Conservation (phyloP, 768 basidiomycete species). For the Pisolithus orientalis region DNA sequence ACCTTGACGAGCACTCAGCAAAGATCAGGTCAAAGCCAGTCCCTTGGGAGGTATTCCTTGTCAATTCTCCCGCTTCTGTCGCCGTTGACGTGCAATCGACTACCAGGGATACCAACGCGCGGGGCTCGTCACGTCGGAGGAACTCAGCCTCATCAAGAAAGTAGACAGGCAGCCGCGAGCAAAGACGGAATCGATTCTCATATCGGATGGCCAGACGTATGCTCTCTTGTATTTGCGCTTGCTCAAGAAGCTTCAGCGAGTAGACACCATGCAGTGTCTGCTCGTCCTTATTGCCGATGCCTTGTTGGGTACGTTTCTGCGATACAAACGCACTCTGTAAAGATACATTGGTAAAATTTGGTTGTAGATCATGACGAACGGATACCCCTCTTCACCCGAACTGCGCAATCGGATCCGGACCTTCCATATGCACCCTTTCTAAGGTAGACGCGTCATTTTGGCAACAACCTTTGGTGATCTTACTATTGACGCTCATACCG, state of each 20-base stretch:
- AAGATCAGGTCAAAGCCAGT: slow-evolving; percentile 89
- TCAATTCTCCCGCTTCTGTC: background rate
- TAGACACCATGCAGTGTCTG: slow-evolving; percentile 84
- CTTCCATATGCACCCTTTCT: slow-evolving; percentile 77
- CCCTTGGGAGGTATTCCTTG: slow-evolving; percentile 82
- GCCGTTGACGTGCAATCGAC: background rate
- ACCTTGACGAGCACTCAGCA: slow-evolving; percentile 79
- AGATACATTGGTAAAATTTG: background rate
- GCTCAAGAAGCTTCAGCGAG: slow-evolving; percentile 77
- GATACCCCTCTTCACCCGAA: slow-evolving; percentile 64
- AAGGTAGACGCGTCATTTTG: slow-evolving; percentile 38
- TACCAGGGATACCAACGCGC: slow-evolving; percentile 91
- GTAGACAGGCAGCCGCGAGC: slow-evolving; percentile 76
- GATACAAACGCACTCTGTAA: background rate
- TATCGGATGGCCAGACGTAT: slow-evolving; percentile 79
- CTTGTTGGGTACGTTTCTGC: slow-evolving; percentile 52
- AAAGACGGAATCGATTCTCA: slow-evolving; percentile 68
- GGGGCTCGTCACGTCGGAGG: slow-evolving; percentile 81
- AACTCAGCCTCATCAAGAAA: slow-evolving; percentile 82
- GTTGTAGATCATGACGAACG: slow-evolving; percentile 79
- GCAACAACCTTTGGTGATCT: background rate
- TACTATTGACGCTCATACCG: slow-evolving; percentile 1
- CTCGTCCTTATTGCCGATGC: slow-evolving; percentile 87
- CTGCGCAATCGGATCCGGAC: slow-evolving; percentile 63
- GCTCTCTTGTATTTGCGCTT: slow-evolving; percentile 86